phyloP scores from a whole-genome alignment of 495 filamentous ascomycete genomes.

The Trypethelium eluteriae region DNA sequence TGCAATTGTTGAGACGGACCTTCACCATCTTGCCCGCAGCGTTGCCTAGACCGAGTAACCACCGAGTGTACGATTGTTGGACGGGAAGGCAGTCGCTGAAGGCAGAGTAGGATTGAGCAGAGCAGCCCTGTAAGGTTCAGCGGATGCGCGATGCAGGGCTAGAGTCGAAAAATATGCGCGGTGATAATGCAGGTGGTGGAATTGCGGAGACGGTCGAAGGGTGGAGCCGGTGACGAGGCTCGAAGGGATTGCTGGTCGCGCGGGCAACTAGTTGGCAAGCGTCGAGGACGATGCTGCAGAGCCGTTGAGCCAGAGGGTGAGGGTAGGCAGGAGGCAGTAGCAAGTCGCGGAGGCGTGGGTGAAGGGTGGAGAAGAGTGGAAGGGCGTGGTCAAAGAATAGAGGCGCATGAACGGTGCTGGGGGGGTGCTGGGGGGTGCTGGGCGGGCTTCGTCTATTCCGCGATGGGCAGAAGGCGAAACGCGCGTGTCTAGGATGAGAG shows the following conservation, averaged over 20 bases:
- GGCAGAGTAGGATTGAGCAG: background rate
- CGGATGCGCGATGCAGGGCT: conserved; percentile 6
- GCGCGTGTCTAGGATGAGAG: background rate
- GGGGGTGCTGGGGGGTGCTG: background rate
- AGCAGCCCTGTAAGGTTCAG: background rate
- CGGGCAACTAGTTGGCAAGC: background rate
- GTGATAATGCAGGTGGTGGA: conserved; percentile 4
- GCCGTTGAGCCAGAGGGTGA: background rate
- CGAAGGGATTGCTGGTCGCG: background rate
- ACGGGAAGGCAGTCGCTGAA: background rate
- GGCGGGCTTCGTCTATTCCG: background rate
- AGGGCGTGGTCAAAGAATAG: background rate
- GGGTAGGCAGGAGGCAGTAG: background rate
- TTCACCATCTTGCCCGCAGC: conserved; percentile 3
- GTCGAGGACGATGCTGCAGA: background rate
- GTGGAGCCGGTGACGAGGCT: conserved; percentile 10
- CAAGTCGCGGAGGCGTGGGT: background rate
- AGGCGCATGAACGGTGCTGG: background rate
- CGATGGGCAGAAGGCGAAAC: conserved; percentile 8
- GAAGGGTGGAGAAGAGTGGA: background rate
- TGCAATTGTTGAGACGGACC: background rate
- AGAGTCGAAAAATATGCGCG: conserved; percentile 5
- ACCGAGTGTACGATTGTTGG: no score
- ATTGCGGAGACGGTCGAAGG: background rate
- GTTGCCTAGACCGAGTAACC: no score